phyloP scores from a whole-genome alignment of 2,329 filamentous ascomycete genomes.

The Mariannaea elegans region DNA sequence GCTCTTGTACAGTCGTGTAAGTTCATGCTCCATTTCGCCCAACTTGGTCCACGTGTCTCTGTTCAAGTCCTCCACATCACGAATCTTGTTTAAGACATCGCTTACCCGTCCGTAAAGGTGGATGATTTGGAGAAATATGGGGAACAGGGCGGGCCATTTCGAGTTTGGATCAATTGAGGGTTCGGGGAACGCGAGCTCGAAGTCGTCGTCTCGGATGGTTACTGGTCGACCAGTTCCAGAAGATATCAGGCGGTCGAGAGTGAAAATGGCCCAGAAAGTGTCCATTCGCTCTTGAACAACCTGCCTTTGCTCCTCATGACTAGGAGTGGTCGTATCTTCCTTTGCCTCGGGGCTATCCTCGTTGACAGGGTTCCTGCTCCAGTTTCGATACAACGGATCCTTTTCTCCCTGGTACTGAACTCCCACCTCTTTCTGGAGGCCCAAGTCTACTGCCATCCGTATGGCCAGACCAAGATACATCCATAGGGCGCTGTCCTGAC shows the following conservation, averaged over 20 bases:
- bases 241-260: conserved; percentile 86
- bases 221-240: conserved; percentile 87
- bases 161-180: conserved; percentile 61
- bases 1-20: conserved; percentile 77
- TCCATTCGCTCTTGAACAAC: conserved; percentile 85
- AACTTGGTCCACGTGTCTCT: conserved; percentile 77
- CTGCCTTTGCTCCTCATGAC: conserved; percentile 64
- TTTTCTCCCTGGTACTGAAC: conserved; percentile 68
- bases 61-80: conserved; percentile 77
- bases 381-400: conserved; percentile 59
- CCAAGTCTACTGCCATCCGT: conserved; percentile 81
- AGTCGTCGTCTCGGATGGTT: conserved; percentile 84
- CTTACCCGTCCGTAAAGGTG: conserved; percentile 87
- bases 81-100: conserved; percentile 84
- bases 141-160: conserved; percentile 81
- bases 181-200: conserved; percentile 77
- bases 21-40: conserved; percentile 79
- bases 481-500: conserved; percentile 89
- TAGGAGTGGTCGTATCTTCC: conserved; percentile 52
- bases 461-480: conserved; percentile 93
- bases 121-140: conserved; percentile 82
- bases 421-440: conserved; percentile 83
- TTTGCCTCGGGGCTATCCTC: conserved; percentile 52
- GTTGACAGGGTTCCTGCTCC: conserved; percentile 48
- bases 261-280: conserved; percentile 90